Conservation (phyloP, 306 rosid species). For the Trifolium dubium region DNA sequence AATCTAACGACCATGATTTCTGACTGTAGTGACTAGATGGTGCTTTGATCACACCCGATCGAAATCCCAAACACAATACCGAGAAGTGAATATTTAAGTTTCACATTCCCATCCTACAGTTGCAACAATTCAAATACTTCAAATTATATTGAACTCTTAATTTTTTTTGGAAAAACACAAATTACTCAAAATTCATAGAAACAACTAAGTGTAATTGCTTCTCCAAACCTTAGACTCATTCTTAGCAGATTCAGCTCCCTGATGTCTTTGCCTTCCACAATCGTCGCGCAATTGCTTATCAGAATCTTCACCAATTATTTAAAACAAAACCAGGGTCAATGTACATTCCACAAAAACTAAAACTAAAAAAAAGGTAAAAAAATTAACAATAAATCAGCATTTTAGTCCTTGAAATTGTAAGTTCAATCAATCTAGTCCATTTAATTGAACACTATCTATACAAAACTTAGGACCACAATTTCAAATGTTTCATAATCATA, state of each 20-base stretch:
- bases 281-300: conserved; percentile 54
- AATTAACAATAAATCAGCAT: too few relatives aligned
- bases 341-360: conserved; percentile 25
- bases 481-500: too few relatives aligned
- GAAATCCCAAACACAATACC: neutral
- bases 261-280: conserved; percentile 36
- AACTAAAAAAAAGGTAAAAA: conserved; percentile 6
- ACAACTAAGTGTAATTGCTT: conserved; percentile 9
- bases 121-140: conserved; percentile 20
- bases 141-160: neutral
- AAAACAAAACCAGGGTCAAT: conserved; percentile 28
- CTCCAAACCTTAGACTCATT: conserved; percentile 61
- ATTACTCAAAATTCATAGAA: conserved; percentile 7
- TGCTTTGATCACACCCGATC: neutral
- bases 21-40: neutral
- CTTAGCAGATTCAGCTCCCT: conserved; percentile 43
- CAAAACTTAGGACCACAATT: neutral
- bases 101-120: conserved; percentile 25
- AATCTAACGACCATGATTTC: neutral
- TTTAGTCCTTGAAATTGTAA: neutral
- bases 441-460: too few relatives aligned
- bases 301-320: conserved; percentile 60
- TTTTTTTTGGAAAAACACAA: neutral
- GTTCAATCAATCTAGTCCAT: neutral
- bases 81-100: neutral